phyloP scores from a whole-genome alignment of 306 rosid genomes.

The Adenanthera pavonina region DNA sequence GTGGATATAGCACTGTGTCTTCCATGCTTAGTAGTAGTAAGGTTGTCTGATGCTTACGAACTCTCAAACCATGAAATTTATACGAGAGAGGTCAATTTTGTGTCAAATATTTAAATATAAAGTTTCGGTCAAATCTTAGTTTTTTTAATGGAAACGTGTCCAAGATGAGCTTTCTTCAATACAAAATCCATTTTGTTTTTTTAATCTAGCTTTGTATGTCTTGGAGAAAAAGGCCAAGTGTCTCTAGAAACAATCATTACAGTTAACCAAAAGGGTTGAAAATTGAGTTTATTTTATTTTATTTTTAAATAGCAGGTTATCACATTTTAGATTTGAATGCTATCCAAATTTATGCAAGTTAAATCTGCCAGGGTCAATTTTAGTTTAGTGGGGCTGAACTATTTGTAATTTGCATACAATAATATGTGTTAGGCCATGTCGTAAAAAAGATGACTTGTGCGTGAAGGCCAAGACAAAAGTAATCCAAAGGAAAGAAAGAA shows the following conservation, averaged over 20 bases:
- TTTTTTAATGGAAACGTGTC: conserved; percentile 10
- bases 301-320: neutral
- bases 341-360: neutral
- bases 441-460: neutral
- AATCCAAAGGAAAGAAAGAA: neutral
- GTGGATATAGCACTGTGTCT: conserved; percentile 7
- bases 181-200: neutral
- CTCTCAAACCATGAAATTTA: conserved; percentile 7
- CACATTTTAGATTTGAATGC: neutral
- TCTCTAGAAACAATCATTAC: neutral
- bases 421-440: neutral
- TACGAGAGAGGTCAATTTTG: neutral
- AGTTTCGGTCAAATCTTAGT: neutral
- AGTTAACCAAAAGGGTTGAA: neutral
- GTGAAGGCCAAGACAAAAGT: neutral
- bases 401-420: neutral
- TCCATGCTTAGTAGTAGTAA: conserved; percentile 34
- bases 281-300: neutral
- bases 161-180: neutral
- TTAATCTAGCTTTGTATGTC: neutral
- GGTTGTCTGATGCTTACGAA: neutral
- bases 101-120: neutral
- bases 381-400: neutral
- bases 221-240: conserved; percentile 28
- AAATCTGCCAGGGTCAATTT: neutral